A percentile compares a stretch with the other conserved stretches of the same genome.
These are phyloP conservation scores for Cercospora janseana DNA, from an alignment of 2,329 filamentous ascomycete genomes.

Conservation along the genomic window DNA sequence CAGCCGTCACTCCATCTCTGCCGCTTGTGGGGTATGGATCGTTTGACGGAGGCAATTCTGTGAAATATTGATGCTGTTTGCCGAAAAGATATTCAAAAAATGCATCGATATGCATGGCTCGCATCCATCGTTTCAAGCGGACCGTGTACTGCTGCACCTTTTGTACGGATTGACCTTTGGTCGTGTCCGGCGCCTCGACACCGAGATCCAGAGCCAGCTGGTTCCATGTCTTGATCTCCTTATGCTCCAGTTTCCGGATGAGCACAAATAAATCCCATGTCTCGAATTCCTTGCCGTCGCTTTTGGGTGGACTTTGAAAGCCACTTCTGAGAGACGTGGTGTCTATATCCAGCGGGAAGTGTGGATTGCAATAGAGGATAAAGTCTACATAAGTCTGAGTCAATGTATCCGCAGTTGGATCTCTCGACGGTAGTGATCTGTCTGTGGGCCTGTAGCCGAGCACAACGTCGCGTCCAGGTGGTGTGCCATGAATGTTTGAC, in stretches of 20 bases:
- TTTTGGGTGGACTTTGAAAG: constrained; percentile 78
- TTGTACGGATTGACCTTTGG: constrained; percentile 77
- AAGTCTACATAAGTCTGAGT: constrained; percentile 82
- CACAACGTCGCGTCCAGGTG: constrained; percentile 13
- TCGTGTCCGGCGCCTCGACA: constrained; percentile 76
- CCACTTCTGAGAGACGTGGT: constrained; percentile 68
- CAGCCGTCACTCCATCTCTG: constrained; percentile 77
- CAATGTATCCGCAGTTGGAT: constrained; percentile 68
- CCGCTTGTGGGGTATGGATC: constrained; percentile 63
- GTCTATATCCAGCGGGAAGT: constrained; percentile 67
- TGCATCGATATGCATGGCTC: constrained; percentile 89
- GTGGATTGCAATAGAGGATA: constrained; percentile 87
- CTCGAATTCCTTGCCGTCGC: constrained; percentile 82
- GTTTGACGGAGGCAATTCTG: constrained; percentile 65
- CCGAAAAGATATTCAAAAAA: constrained; percentile 88
- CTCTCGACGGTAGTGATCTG: constrained; percentile 61
- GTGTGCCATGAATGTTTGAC: constrained; percentile 22
- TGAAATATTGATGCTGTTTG: constrained; percentile 76
- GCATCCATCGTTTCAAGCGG: constrained; percentile 92
- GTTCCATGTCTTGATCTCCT: constrained; percentile 90
- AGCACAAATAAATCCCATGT: constrained; percentile 74
- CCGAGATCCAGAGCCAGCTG: constrained; percentile 84
- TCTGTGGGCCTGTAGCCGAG: constrained; percentile 44
- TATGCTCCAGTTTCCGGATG: constrained; percentile 72
- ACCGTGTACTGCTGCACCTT: constrained; percentile 96